These are phyloP conservation scores for Eucalyptus polyanthemos DNA, from an alignment of 345 rosid species.

Conservation along the genomic window DNA sequence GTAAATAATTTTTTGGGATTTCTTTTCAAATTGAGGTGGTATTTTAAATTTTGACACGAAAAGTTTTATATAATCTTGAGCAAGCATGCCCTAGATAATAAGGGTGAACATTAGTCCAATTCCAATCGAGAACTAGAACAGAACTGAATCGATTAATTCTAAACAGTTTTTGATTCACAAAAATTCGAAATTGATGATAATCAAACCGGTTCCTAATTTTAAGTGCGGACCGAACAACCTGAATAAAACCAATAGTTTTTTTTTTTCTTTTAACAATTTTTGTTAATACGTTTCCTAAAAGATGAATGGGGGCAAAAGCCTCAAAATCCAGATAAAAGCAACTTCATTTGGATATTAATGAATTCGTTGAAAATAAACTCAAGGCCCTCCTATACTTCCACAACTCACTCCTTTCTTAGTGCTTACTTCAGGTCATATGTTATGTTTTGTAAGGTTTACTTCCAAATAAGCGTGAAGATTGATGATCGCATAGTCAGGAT, in stretches of 20 bases:
- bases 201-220: fast-evolving
- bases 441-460: not conserved
- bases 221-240: fast-evolving
- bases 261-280: not conserved
- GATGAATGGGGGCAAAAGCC: not conserved
- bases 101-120: fast-evolving
- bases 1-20: too few species aligned
- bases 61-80: too few species aligned
- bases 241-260: fast-evolving
- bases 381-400: not conserved
- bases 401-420: not conserved
- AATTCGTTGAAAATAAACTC: not conserved
- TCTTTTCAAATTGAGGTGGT: too few species aligned
- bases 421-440: not conserved
- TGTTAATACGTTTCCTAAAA: not conserved
- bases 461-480: not conserved
- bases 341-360: not conserved
- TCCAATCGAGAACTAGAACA: fast-evolving
- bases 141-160: fast-evolving
- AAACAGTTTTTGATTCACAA: fast-evolving
- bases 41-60: too few species aligned
- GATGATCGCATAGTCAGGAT: not conserved
- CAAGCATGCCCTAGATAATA: too few species aligned
- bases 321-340: not conserved
- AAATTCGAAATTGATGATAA: not conserved